These are phyloP conservation scores for Curvularia sp. DNA, from an alignment of 2,329 filamentous ascomycete genomes.

Conservation along the genomic window DNA sequence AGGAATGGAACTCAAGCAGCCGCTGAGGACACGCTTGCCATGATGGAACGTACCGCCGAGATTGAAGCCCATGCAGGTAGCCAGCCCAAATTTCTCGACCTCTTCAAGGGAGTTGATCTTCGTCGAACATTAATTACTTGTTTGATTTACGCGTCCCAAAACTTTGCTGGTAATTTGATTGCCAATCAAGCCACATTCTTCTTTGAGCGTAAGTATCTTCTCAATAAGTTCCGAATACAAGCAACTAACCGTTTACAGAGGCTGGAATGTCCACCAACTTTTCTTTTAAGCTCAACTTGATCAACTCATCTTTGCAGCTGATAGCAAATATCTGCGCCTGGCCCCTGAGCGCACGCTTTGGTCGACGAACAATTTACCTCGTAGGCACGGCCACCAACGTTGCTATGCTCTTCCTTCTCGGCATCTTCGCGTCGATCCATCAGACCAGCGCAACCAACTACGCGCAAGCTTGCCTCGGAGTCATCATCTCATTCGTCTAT, in stretches of 20 bases:
- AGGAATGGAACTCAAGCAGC: constrained; percentile 46
- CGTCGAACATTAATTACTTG: constrained; percentile 63
- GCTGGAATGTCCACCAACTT: constrained; percentile 63
- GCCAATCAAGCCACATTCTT: constrained; percentile 69
- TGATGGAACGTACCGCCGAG: constrained; percentile 65
- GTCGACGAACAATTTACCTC: constrained; percentile 69
- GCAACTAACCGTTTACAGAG: constrained; percentile 53
- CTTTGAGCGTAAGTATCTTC: constrained; percentile 58
- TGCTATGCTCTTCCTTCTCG: constrained; percentile 63
- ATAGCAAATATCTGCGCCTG: constrained; percentile 70
- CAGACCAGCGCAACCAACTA: constrained; percentile 52
- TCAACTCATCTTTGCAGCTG: constrained; percentile 67
- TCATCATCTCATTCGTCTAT: constrained; percentile 71
- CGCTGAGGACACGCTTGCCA: constrained; percentile 59
- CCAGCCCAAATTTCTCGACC: constrained; percentile 58
- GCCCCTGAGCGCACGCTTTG: constrained; percentile 69
- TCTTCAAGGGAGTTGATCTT: constrained; percentile 62
- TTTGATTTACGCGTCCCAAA: constrained; percentile 65
- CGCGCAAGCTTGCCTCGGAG: constrained; percentile 67
- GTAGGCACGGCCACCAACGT: constrained; percentile 64
- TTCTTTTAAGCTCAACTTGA: constrained; percentile 68
- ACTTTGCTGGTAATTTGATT: constrained; percentile 67
- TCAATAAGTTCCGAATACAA: constrained; percentile 30
- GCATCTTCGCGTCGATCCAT: constrained; percentile 64
- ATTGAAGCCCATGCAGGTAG: constrained; percentile 57